A percentile compares a stretch with the other conserved stretches of the same genome.
phyloP scores from a whole-genome alignment of 306 rosid genomes.

The Cucurbita moschata region DNA sequence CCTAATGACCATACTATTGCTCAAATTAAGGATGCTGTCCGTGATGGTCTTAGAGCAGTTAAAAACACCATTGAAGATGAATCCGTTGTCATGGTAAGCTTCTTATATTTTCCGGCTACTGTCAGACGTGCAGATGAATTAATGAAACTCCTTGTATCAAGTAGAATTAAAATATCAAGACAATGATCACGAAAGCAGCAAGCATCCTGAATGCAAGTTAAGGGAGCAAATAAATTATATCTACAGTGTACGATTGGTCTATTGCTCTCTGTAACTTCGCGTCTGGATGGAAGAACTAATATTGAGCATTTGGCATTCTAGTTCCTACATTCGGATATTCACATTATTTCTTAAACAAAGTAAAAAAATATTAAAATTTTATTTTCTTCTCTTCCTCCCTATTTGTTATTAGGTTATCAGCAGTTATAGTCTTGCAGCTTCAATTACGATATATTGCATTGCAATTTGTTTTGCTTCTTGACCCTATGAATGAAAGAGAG shows the following conservation, averaged over 20 bases:
- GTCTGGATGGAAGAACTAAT: too few relatives aligned
- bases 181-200: neutral
- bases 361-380: neutral
- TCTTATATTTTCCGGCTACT: neutral
- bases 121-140: neutral
- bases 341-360: neutral
- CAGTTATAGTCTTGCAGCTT: neutral
- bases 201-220: neutral
- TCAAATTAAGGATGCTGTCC: conserved; percentile 95
- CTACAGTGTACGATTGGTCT: too few relatives aligned
- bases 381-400: neutral
- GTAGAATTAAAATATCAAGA: neutral
- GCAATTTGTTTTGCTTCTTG: neutral
- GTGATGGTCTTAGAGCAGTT: conserved; percentile 93
- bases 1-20: conserved; percentile 98
- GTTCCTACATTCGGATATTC: neutral
- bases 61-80: conserved; percentile 96
- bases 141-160: neutral
- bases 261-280: too few relatives aligned
- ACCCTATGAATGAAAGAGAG: neutral
- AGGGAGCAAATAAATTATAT: neutral
- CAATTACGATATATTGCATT: neutral
- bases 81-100: conserved; percentile 62
- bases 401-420: too few relatives aligned
- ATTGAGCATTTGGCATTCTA: neutral